Conservation (phyloP, 805 yeast genomes). For the Candida peoriensis region DNA sequence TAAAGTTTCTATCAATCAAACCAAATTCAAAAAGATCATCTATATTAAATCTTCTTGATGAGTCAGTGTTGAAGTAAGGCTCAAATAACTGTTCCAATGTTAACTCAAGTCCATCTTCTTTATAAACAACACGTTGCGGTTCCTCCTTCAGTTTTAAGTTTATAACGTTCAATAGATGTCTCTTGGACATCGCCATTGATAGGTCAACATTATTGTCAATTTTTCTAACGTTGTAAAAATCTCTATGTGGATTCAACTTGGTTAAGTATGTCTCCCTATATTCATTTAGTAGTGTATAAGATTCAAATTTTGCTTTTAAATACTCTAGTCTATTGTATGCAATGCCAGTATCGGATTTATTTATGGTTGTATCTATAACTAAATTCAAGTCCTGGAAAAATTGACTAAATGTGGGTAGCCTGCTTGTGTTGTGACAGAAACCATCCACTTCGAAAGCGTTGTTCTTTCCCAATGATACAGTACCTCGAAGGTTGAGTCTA, state of each 20-base stretch:
- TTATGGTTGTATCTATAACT: conserved; percentile 16
- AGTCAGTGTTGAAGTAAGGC: conserved; percentile 27
- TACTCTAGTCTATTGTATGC: conserved; percentile 27
- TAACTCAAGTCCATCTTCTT: conserved; percentile 19
- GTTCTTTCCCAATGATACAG: conserved; percentile 4
- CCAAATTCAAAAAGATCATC: conserved; percentile 27
- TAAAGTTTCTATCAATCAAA: conserved; percentile 19
- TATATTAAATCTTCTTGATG: conserved; percentile 22
- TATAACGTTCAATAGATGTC: conserved; percentile 52
- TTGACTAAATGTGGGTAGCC: conserved; percentile 25
- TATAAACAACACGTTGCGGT: conserved; percentile 30
- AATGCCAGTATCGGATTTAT: conserved; percentile 9
- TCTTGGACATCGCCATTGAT: conserved; percentile 97
- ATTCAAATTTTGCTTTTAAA: conserved; percentile 30
- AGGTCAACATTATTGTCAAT: conserved; percentile 87
- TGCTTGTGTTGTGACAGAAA: conserved; percentile 2
- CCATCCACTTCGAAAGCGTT: conserved; percentile 25
- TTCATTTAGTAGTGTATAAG: conserved; percentile 29
- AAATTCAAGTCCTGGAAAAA: conserved; percentile 27
- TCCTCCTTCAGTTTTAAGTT: conserved; percentile 32
- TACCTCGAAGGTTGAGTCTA: not conserved
- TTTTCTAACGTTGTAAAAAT: conserved; percentile 39
- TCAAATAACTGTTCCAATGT: conserved; percentile 22
- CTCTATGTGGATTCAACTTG: conserved; percentile 35
- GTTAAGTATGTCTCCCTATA: conserved; percentile 30